Conservation (phyloP, 352 stramenopile species). For the Globisporangium polare region DNA sequence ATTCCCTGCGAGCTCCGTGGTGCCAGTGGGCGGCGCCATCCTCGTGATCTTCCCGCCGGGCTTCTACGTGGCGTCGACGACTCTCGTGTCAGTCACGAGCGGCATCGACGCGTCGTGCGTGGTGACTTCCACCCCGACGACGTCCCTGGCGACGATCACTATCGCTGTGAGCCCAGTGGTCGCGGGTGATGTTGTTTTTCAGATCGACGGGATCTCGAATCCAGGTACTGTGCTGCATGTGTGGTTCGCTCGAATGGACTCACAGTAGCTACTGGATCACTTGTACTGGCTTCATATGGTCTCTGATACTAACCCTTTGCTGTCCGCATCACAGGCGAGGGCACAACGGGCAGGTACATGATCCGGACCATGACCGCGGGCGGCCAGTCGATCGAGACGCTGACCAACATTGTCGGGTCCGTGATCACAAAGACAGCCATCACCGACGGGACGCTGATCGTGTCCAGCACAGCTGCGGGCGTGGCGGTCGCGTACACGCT, state of each 20-base stretch:
- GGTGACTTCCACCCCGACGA: conserved; percentile 22
- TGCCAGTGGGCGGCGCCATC: conserved; percentile 25
- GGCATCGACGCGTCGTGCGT: conserved; percentile 28
- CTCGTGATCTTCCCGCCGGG: conserved; percentile 42
- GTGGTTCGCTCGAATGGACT: neutral
- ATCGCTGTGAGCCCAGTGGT: conserved; percentile 20
- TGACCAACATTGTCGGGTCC: conserved; percentile 23
- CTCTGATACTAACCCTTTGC: too few relatives aligned
- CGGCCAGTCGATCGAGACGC: conserved; percentile 32
- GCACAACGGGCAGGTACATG: conserved; percentile 32
- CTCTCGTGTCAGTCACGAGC: conserved; percentile 13
- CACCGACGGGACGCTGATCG: conserved; percentile 21
- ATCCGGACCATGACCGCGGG: conserved; percentile 31
- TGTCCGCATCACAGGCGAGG: conserved; percentile 24
- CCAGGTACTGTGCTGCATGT: conserved; percentile 26
- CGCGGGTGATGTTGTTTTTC: conserved; percentile 36
- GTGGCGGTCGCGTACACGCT: conserved; percentile 27
- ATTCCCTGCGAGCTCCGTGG: conserved; percentile 27
- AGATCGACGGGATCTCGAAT: conserved; percentile 49
- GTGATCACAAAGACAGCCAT: conserved; percentile 27
- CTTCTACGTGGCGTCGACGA: conserved; percentile 37
- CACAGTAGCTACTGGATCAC: neutral
- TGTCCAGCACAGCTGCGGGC: conserved; percentile 28
- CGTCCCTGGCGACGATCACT: conserved; percentile 30
- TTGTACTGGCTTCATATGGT: neutral